Evolutionary conservation across 2,329 filamentous ascomycete species (phyloP), one percentile per base, ranked within the genome.

Genomic region (Calycina herbarum): DNA sequence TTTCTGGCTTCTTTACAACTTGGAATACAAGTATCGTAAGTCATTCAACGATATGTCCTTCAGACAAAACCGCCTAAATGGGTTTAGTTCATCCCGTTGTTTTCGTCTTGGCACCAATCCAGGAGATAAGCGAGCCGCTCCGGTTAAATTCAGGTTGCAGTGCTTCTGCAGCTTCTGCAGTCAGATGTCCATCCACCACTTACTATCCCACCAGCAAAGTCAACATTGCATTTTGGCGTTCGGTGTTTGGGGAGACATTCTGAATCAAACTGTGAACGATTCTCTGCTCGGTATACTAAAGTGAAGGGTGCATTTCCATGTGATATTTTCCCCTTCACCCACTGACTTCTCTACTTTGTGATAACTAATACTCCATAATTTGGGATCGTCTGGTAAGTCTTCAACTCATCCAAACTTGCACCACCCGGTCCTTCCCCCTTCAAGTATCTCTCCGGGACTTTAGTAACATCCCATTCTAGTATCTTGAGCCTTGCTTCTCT

Each of bases 401-500:
- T 5, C 40, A 45, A 17, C 15, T 45, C 40, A 13, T 20, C 17
- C 15, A 45, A 45, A 45, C 5, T 17, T 5, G 40, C 38, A 42
- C 38, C 38, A 42, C 38, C 38, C 11, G 40, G 15, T 17, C 40
- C 40, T 1, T 42, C 38, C 38, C 38, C 38, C 1, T 15, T 42
- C 38, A 42, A n/a, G n/a, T 45, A n/a, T 6, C 2, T n/a, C 40
- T 45, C 40, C 2, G 40, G 40, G 13, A 45, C 40, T 17, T 45
- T 45, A 2, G 40, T 45, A 6, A n/a, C 15, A 45, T 45, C 40
- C 40, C 40, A 45, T 45, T 45, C 40, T n/a, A 5, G 17, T 1
- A 45, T 45, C 3, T 6, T 66, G 51, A 77, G 62, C 1, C 75
- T 76, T 2, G 70, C 76, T 17, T 71, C 70, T 42, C 71, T 69